Base-by-base conservation (phyloP, 345 rosid species). In the Eucalyptus erythrocorys region DNA sequence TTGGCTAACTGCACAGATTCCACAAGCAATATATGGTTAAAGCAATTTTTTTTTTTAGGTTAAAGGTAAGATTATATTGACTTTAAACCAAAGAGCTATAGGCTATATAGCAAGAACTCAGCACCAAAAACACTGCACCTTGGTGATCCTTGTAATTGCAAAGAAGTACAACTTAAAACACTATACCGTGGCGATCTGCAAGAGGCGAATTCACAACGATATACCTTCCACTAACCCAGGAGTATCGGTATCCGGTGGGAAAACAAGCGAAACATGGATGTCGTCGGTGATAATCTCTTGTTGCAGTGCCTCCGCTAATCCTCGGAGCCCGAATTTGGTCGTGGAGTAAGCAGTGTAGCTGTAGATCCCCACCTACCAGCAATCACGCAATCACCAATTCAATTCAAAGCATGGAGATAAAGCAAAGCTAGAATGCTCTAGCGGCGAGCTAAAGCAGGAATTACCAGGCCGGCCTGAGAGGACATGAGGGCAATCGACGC, bases 391-490 rank as follows among this genome's bases (percentile, higher is more conserved):
- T 71, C 13, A 9, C 81, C 26, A 37, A 71, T 71, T 71, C 26
- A 19, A 51, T 51, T 51, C 24, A 57, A 57, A 10, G 64, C 68
- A 30, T 61, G 15, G 68, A 61, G 2, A 61, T 2, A 61, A 61
- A 0, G 34, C 68, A 61, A 61, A 61, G 19, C 40, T 4, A 66
- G 40, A 32, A 16, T 2, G 79, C 21, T 66, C 79, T 66, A 3
- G 5, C 42, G 79, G 34, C 37, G 79, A 16, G 40, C 79, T 32
- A 66, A 7, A 66, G 19, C 79, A 32, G 22, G 48, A 16, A 13
- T 34, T 87, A 95, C 99, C 97, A 96, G 99, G 81, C 99, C 99
- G 6, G 97, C 99, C 88, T 96, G 99, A 47, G 99, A 96, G 1
- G 99, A 96, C 89, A 97, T 89, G 87, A 97, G 94, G 91, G 95